These are phyloP conservation scores for Cryptococcus neoformans DNA, from an alignment of 1,284 basidiomycete species.

Conservation along the genomic window DNA sequence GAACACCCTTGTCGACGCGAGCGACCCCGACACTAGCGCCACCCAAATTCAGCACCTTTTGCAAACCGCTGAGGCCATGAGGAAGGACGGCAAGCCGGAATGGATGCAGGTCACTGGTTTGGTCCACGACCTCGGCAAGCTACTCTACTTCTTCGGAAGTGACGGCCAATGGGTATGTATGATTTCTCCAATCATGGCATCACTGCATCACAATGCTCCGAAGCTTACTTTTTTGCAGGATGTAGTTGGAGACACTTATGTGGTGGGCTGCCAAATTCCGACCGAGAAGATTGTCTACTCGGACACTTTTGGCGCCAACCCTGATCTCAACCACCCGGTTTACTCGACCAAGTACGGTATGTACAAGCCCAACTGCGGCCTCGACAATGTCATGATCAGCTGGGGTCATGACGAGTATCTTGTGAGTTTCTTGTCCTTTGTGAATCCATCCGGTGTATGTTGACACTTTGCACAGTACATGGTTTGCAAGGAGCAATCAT, in stretches of 20 bases:
- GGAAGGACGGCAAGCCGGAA: constrained; percentile 40
- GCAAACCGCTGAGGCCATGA: constrained; percentile 88
- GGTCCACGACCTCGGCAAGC: constrained; percentile 83
- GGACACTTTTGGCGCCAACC: constrained; percentile 76
- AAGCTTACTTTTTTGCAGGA: constrained; percentile 47
- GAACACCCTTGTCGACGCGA: constrained; percentile 82
- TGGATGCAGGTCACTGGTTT: constrained; percentile 76
- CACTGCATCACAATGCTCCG: neutral
- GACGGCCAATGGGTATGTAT: constrained; percentile 74
- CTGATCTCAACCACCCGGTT: constrained; percentile 65
- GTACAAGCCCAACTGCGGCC: constrained; percentile 76
- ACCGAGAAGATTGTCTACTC: constrained; percentile 81
- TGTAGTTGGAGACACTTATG: constrained; percentile 83
- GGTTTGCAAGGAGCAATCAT: neutral
- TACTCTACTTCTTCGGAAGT: constrained; percentile 69
- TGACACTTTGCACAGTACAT: neutral
- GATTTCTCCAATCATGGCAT: too few species aligned
- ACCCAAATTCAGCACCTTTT: constrained; percentile 87
- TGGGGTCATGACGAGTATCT: constrained; percentile 76
- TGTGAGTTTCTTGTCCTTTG: constrained; percentile 49
- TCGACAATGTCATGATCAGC: constrained; percentile 85
- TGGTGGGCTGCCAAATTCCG: constrained; percentile 78
- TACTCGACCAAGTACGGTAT: constrained; percentile 78
- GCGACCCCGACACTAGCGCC: constrained; percentile 56
- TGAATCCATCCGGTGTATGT: neutral